phyloP scores from a whole-genome alignment of 2,329 filamentous ascomycete species.

The Colletotrichum magnum region DNA sequence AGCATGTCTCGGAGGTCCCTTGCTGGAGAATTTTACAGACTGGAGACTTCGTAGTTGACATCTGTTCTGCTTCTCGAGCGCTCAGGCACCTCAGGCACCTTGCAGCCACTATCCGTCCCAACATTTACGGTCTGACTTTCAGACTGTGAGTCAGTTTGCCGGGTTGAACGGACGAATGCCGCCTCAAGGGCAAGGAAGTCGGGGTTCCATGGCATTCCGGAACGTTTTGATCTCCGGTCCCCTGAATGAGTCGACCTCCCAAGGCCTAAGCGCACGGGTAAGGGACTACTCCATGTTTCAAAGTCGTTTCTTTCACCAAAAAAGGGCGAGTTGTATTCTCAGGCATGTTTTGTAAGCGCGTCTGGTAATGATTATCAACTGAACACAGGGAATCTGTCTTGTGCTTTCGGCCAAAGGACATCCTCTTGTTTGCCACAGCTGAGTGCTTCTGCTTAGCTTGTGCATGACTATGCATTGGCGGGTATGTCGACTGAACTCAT shows the following conservation, averaged over 20 bases:
- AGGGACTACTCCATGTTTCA: conserved; percentile 32
- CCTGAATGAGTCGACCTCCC: conserved; percentile 15
- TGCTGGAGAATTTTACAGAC: too few species aligned
- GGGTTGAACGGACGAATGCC: conserved; percentile 31
- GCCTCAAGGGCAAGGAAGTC: neutral
- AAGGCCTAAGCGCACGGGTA: conserved; percentile 2
- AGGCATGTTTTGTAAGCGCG: neutral
- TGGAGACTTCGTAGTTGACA: too few species aligned
- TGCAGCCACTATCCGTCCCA: conserved; percentile 4
- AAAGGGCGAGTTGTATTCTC: conserved; percentile 3
- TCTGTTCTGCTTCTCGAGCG: too few species aligned
- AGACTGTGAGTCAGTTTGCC: conserved; percentile 24
- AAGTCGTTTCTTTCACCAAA: conserved; percentile 26
- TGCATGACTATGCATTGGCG: neutral
- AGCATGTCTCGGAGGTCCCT: too few species aligned
- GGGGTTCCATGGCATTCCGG: conserved; percentile 36
- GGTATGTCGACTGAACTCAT: conserved; percentile 3
- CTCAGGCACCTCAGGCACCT: too few species aligned
- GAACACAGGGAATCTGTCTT: neutral
- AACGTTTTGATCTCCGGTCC: conserved; percentile 33
- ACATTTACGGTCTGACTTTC: neutral
- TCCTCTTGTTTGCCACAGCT: neutral
- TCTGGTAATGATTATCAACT: neutral
- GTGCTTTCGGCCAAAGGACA: neutral
- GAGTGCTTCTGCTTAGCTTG: neutral